Evolutionary conservation across 352 stramenopile species (phyloP), one percentile per base, ranked within the genome.

Genomic region (Pythium apleroticum): DNA sequence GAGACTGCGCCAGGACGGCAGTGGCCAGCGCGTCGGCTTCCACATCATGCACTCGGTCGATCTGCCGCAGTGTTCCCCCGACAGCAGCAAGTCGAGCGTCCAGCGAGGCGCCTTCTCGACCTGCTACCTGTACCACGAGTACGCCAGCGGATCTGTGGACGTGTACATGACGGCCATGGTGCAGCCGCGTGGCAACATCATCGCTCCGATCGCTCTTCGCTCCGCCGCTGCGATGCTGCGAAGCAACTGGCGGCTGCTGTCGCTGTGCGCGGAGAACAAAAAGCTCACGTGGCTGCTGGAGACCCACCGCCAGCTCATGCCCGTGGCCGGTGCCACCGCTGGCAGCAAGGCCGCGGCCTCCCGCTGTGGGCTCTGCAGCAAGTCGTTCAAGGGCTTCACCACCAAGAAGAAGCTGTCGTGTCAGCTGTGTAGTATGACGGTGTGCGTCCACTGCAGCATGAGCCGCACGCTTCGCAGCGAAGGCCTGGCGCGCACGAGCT

Each of bases 41-140:
- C 77, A 83, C 54, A 58, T 83, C 14, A 74, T 81, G 72, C 75
- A 86, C 60, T 83, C 77, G 49, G 58, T 85, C 2, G 70, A 80
- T 28, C 62, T 76, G 5, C 65, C 66, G 17, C 45, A 68, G 28
- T 73, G 45, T 25, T 31, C 37, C 0, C 3, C 12, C 1, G 5
- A 27, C 27, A 25, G 14, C 7, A 52, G 33, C 43, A 39, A 20
- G n/a, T 37, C 39, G 24, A 57, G 45, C 14, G 53, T 68, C 35
- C 68, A 63, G 55, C 68, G 62, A 24, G 57, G 57, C 12, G 55
- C 66, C 2, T 69, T 73, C 50, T 64, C 66, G 17, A 46, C 45
- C 4, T 73, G 66, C 46, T 63, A 49, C 12, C 33, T 73, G n/a
- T 73, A 73, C 60, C 66, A 73, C 52, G 66, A 73, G 49, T 62